Conservation (phyloP, 768 basidiomycete species). For the Auricularia sp. region DNA sequence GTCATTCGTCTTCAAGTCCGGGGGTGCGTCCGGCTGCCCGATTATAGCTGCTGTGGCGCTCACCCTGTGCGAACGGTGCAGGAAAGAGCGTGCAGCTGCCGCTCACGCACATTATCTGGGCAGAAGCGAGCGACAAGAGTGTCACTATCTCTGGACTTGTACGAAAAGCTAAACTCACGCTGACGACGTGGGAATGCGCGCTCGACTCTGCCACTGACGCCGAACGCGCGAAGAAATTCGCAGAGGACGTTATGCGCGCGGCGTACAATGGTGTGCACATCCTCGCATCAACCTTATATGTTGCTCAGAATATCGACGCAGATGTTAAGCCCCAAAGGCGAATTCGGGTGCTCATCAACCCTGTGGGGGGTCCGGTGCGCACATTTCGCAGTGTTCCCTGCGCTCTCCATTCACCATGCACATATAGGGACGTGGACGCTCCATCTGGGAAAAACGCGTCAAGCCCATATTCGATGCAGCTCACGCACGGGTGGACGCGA, state of each 20-base stretch:
- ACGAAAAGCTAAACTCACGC: slow-evolving; percentile 27
- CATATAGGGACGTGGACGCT: slow-evolving; percentile 48
- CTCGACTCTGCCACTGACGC: slow-evolving; percentile 23
- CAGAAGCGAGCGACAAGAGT: slow-evolving; percentile 25
- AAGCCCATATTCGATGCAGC: slow-evolving; percentile 67
- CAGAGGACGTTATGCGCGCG: slow-evolving; percentile 38
- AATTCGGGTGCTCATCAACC: slow-evolving; percentile 69
- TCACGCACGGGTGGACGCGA: slow-evolving; percentile 49
- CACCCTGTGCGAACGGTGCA: slow-evolving; percentile 5
- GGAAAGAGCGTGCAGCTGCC: slow-evolving; percentile 21
- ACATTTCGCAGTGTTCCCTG: background rate
- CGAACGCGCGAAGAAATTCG: slow-evolving; percentile 38
- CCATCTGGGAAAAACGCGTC: slow-evolving; percentile 45
- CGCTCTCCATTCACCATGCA: slow-evolving; percentile 1
- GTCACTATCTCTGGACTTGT: slow-evolving; percentile 44
- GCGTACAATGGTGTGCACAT: slow-evolving; percentile 50
- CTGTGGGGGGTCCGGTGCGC: slow-evolving; percentile 65
- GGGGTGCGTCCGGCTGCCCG: slow-evolving; percentile 8
- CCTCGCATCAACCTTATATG: background rate
- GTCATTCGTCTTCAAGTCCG: slow-evolving; percentile 18
- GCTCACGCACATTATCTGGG: slow-evolving; percentile 46
- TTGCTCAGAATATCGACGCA: slow-evolving; percentile 10
- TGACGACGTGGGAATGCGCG: slow-evolving; percentile 18
- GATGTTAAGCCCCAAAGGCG: slow-evolving; percentile 46
- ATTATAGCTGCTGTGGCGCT: no score